Percentiles rank a stretch among this genome's conserved stretches.
Evolutionary conservation across 345 rosid genomes (phyloP).

Genomic region (Citrus hindsii): DNA sequence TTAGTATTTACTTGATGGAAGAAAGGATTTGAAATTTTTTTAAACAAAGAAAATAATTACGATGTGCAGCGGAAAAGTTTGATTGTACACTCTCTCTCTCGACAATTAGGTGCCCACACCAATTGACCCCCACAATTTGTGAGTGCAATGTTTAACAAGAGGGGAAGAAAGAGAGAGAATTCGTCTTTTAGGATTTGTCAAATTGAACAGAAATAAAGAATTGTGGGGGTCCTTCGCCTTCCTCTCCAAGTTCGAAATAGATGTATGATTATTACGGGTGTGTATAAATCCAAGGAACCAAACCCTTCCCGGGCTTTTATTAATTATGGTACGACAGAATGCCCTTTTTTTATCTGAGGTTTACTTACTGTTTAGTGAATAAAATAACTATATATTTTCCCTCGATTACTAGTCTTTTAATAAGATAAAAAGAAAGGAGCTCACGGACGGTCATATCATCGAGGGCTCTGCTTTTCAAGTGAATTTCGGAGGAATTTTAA

Average conservation of each 20-base stretch:
- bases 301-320: constrained; percentile 19
- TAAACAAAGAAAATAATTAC: no score
- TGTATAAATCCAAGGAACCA: constrained; percentile 23
- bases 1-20: no score
- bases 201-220: background rate
- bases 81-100: background rate
- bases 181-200: constrained; percentile 9
- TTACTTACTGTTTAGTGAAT: constrained; percentile 24
- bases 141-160: background rate
- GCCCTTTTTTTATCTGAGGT: constrained; percentile 1
- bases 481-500: constrained; percentile 10
- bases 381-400: constrained; percentile 23
- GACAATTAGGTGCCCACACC: background rate
- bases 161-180: background rate
- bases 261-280: constrained; percentile 18
- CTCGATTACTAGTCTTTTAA: constrained; percentile 16
- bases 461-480: constrained; percentile 38
- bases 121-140: constrained; percentile 13
- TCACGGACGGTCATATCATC: constrained; percentile 6
- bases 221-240: constrained; percentile 24
- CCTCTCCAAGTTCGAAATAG: constrained; percentile 31
- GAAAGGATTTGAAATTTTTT: no score
- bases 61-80: no score
- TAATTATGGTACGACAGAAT: constrained; percentile 9
- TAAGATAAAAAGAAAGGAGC: constrained; percentile 9